Evolutionary conservation across 2,329 filamentous ascomycete species (phyloP).

Genomic region (Ceratocystis lukuohia): DNA sequence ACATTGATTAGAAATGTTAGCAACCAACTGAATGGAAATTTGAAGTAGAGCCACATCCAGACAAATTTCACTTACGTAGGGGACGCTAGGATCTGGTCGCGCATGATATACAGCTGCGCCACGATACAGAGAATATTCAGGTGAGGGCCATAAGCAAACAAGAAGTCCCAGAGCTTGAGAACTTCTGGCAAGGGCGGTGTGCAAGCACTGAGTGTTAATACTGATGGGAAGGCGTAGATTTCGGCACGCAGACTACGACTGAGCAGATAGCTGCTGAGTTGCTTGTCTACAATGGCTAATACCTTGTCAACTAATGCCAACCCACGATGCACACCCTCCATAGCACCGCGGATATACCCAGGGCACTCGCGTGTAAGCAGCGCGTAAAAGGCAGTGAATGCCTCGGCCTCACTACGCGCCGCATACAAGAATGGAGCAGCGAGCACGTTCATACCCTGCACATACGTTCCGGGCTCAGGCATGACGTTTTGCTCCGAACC

Average conservation of each 20-base stretch:
- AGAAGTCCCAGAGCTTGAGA: conserved; percentile 85
- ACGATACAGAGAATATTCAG: conserved; percentile 94
- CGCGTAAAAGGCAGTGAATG: conserved; percentile 78
- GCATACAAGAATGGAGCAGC: conserved; percentile 93
- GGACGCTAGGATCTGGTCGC: conserved; percentile 69
- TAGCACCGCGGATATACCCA: conserved; percentile 85
- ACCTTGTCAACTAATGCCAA: conserved; percentile 85
- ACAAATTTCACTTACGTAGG: conserved; percentile 48
- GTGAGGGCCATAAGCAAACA: conserved; percentile 91
- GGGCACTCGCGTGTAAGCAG: conserved; percentile 82
- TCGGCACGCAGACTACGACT: conserved; percentile 81
- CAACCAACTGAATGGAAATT: no score
- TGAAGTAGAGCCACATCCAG: no score
- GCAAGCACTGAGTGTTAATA: conserved; percentile 87
- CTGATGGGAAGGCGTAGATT: conserved; percentile 91
- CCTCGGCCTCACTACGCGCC: conserved; percentile 85
- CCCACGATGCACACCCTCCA: conserved; percentile 93
- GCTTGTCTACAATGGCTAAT: conserved; percentile 78
- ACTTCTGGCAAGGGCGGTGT: conserved; percentile 92
- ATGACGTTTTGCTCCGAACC: conserved; percentile 43
- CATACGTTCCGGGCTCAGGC: conserved; percentile 69
- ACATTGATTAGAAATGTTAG: no score
- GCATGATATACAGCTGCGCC: conserved; percentile 79
- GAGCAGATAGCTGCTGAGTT: conserved; percentile 70
- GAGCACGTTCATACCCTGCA: conserved; percentile 98